Evolutionary conservation across 495 filamentous ascomycete genomes (phyloP).

Genomic region (Podospora sp.): DNA sequence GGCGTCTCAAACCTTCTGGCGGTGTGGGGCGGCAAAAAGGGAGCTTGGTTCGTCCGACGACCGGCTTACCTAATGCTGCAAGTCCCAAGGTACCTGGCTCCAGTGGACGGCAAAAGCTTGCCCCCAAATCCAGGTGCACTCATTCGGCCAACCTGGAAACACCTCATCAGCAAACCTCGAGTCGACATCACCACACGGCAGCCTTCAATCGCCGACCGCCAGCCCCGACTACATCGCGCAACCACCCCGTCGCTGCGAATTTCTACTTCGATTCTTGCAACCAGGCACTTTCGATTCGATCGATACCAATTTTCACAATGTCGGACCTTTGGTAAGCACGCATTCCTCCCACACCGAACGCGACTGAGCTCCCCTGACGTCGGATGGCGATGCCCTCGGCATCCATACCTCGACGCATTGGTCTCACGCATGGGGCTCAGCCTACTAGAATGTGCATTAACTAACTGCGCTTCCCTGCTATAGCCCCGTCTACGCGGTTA

Average conservation of each 20-base stretch:
- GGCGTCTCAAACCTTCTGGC: conserved; percentile 2
- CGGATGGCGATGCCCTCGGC: background rate
- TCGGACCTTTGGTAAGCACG: conserved; percentile 45
- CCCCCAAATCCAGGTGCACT: conserved; percentile 26
- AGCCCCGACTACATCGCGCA: conserved; percentile 27
- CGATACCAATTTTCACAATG: conserved; percentile 42
- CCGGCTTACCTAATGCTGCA: conserved; percentile 36
- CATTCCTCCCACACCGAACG: conserved; percentile 29
- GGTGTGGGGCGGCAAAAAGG: conserved; percentile 24
- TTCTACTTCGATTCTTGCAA: conserved; percentile 21
- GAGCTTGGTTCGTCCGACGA: conserved; percentile 20
- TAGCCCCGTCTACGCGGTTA: conserved; percentile 98
- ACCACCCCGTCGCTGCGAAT: conserved; percentile 17
- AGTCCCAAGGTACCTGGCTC: conserved; percentile 14
- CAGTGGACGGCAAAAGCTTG: conserved; percentile 31
- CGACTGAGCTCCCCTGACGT: conserved; percentile 26
- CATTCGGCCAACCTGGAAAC: conserved; percentile 49
- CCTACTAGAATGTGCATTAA: conserved; percentile 1
- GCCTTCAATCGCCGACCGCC: conserved; percentile 19
- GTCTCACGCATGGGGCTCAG: background rate
- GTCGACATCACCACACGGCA: conserved; percentile 31
- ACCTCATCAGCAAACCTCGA: conserved; percentile 40
- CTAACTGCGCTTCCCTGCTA: conserved; percentile 32
- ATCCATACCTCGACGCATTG: conserved; percentile 9
- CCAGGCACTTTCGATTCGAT: conserved; percentile 35